Conservation (phyloP, 495 filamentous ascomycete genomes). For the Margaritispora aquatica region DNA sequence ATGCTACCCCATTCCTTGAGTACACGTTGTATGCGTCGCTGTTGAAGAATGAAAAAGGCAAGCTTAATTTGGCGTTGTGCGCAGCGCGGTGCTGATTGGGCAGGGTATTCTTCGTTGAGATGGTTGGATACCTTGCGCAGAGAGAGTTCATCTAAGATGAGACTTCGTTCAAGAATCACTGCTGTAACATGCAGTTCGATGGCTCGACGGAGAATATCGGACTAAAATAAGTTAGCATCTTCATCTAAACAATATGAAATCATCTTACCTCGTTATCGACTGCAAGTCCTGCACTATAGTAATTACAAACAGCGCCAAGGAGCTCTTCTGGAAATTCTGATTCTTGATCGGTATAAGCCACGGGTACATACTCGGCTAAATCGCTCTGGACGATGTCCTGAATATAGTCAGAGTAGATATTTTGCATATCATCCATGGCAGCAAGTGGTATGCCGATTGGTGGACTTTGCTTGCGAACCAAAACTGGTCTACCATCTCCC, state of each 20-base stretch:
- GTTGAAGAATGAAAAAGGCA: constrained; percentile 18
- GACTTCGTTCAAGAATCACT: constrained; percentile 21
- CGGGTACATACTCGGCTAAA: constrained; percentile 11
- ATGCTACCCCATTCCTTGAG: constrained; percentile 22
- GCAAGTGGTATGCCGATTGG: constrained; percentile 19
- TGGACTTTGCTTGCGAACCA: constrained; percentile 15
- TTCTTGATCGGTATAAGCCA: constrained; percentile 16
- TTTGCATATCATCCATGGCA: constrained; percentile 20
- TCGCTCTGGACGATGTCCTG: constrained; percentile 17
- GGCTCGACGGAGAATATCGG: constrained; percentile 15
- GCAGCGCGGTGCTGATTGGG: constrained; percentile 13
- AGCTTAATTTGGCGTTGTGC: constrained; percentile 24
- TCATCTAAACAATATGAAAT: neutral
- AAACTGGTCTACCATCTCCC: constrained; percentile 2
- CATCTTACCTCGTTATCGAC: constrained; percentile 14
- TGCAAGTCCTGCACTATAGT: constrained; percentile 7
- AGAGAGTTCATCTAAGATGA: constrained; percentile 18
- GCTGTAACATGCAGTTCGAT: constrained; percentile 23
- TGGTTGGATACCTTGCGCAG: constrained; percentile 11
- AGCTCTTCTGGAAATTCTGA: constrained; percentile 14
- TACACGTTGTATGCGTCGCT: constrained; percentile 15
- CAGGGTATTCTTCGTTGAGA: constrained; percentile 13
- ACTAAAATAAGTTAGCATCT: constrained; percentile 7
- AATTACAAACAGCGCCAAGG: constrained; percentile 8
- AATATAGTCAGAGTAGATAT: constrained; percentile 15